Percentiles rank a stretch among this genome's conserved stretches.
Conservation (phyloP, 2,329 filamentous ascomycete genomes). For the Penicillium carneum region DNA sequence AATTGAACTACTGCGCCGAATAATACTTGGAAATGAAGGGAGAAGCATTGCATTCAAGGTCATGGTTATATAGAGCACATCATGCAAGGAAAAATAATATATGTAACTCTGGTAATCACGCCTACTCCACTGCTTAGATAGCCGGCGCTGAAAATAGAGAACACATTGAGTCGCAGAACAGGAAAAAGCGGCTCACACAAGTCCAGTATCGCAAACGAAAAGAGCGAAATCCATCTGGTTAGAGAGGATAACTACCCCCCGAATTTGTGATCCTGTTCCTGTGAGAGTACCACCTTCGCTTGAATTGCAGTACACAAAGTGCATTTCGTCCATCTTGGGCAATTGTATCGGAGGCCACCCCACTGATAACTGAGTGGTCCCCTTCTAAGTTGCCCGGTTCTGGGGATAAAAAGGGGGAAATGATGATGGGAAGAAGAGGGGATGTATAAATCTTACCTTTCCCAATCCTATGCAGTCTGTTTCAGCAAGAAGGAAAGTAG, state of each 20-base stretch:
- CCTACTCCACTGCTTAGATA: constrained; percentile 38
- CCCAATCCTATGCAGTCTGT: constrained; percentile 66
- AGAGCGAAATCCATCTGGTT: constrained; percentile 47
- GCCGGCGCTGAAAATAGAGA: constrained; percentile 27
- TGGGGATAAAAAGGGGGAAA: constrained; percentile 8
- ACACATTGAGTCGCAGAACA: constrained; percentile 15
- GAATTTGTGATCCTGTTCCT: constrained; percentile 1
- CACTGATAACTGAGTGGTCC: constrained; percentile 56
- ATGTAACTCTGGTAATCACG: constrained; percentile 52
- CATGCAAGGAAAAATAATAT: background rate
- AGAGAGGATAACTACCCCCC: constrained; percentile 46
- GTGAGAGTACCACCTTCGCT: background rate
- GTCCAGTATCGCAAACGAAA: constrained; percentile 25
- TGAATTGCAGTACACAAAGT: constrained; percentile 12
- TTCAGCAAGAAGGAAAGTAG: constrained; percentile 74
- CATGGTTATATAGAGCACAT: constrained; percentile 8
- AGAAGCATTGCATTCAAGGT: constrained; percentile 23
- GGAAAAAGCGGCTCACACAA: constrained; percentile 10
- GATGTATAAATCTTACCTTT: constrained; percentile 42
- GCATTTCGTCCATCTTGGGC: constrained; percentile 57
- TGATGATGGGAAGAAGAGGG: constrained; percentile 8
- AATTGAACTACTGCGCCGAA: background rate
- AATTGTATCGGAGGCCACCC: constrained; percentile 66
- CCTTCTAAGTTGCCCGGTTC: constrained; percentile 63
- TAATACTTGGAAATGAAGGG: background rate